Evolutionary conservation across 495 filamentous ascomycete genomes (phyloP), one percentile per base, ranked within the genome.

Genomic region (Penicillium coffeae): DNA sequence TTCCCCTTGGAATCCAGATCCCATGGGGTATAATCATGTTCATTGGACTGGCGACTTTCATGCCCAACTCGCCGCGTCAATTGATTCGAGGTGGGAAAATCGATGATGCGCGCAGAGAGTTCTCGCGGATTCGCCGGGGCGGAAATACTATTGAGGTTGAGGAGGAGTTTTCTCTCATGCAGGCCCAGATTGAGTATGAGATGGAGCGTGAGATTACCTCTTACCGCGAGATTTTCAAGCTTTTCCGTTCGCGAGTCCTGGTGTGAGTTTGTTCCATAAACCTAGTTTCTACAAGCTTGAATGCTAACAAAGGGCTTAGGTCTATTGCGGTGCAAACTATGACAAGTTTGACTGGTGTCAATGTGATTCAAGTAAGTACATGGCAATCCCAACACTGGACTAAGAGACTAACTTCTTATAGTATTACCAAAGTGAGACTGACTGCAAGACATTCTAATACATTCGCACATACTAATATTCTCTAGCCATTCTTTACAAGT

Each of bases 21-120:
- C 79, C 79, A 4, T 82, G 77, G 77, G 79, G 79, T 4, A 58
- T 81, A 9, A 70, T 82, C 46, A 71, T 82, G 69, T 81, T 81
- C 49, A 52, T 69, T 20, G 78, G 78, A 1, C 51, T 82, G 30
- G 52, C 71, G 10, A 81, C 77, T 1, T 82, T 81, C 48, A 82
- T 81, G 79, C 79, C 79, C 0, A 64, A 80, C 48, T 80, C 77
- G 12, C 79, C 79, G 37, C 72, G 79, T 16, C 73, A 81, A 49
- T 56, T 82, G 27, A 70, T 83, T 22, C 76, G 77, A 2, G 64
- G 54, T n/a, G 79, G 78, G 8, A 74, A 78, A 55, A 45, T 74
- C 12, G 77, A 79, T 38, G 50, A 69, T 13, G 79, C 79, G 6
- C 64, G 71, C 0, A 64, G 52, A 43, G 73, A 80, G 52, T 83